These are phyloP conservation scores for Pleodorina starrii DNA, from an alignment of 139 green algal genomes.

Conservation along the genomic window DNA sequence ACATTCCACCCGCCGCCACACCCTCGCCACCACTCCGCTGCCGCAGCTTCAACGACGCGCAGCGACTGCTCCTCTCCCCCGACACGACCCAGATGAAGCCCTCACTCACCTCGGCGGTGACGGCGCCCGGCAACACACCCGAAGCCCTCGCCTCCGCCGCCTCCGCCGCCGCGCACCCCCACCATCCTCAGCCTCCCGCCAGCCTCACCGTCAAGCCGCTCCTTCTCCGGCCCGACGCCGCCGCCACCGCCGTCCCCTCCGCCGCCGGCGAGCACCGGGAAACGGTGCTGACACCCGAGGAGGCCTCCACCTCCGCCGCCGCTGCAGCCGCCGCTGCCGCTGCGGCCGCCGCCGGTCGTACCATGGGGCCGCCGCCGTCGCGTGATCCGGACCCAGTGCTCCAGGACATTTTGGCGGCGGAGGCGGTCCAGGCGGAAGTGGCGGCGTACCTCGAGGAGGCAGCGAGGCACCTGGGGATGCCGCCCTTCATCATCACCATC, in stretches of 20 bases:
- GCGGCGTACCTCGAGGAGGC: background rate
- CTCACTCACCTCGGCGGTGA: no score
- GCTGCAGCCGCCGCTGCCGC: background rate
- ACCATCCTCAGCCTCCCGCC: background rate
- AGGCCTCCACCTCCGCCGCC: no score
- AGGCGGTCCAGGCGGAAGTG: background rate
- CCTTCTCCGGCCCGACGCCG: background rate
- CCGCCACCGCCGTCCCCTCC: background rate
- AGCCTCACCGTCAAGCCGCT: conserved; percentile 18
- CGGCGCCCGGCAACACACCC: no score
- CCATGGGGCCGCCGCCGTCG: background rate
- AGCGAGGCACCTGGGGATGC: background rate
- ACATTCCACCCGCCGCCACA: no score
- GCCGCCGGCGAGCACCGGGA: no score
- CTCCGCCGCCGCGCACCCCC: no score
- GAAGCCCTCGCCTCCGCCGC: no score
- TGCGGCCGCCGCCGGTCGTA: background rate
- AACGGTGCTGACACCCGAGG: no score
- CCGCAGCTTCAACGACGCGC: background rate
- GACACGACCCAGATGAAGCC: background rate
- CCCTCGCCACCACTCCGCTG: no score
- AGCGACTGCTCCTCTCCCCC: background rate
- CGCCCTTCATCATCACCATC: background rate
- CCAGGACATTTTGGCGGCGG: background rate
- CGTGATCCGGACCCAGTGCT: background rate